A percentile compares a stretch with the other conserved stretches of the same genome.
These are phyloP conservation scores for Solanum bulbocastanum DNA, from an alignment of 257 asterid species.

Conservation along the genomic window DNA sequence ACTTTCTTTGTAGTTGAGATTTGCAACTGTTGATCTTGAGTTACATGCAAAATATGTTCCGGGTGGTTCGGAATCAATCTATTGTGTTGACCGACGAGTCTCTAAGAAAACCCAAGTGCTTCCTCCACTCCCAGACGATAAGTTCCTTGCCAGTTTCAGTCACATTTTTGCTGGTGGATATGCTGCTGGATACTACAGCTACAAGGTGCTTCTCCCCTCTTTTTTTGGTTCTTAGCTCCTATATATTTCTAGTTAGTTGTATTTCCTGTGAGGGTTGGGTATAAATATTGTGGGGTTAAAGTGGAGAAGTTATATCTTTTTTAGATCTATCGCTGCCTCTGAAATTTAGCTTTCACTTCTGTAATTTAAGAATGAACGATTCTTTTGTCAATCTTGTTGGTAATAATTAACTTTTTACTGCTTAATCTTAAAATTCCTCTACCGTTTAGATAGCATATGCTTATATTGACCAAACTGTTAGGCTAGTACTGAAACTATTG, in stretches of 20 bases:
- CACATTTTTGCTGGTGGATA: constrained; percentile 97
- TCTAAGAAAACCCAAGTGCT: constrained; percentile 66
- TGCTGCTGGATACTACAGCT: constrained; percentile 99
- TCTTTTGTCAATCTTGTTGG: background rate
- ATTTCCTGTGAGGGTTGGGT: background rate
- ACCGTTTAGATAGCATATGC: background rate
- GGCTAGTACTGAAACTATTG: background rate
- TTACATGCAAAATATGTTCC: constrained; percentile 80
- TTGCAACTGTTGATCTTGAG: constrained; percentile 76
- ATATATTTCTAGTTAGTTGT: background rate
- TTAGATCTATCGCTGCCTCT: background rate
- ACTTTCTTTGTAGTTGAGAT: constrained; percentile 52
- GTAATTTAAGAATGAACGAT: background rate
- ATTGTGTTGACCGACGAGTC: constrained; percentile 70
- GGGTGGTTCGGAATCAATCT: constrained; percentile 77
- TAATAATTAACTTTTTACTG: background rate
- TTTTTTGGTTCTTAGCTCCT: background rate
- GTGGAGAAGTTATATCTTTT: background rate
- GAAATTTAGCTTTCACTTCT: background rate
- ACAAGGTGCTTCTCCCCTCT: constrained; percentile 51
- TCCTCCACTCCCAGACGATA: constrained; percentile 81
- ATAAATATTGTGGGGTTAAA: background rate
- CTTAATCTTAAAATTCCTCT: background rate
- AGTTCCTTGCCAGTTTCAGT: constrained; percentile 80
- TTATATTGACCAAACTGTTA: background rate